These are phyloP conservation scores for Penicillium soppii DNA, from an alignment of 495 filamentous ascomycete genomes.

Conservation along the genomic window DNA sequence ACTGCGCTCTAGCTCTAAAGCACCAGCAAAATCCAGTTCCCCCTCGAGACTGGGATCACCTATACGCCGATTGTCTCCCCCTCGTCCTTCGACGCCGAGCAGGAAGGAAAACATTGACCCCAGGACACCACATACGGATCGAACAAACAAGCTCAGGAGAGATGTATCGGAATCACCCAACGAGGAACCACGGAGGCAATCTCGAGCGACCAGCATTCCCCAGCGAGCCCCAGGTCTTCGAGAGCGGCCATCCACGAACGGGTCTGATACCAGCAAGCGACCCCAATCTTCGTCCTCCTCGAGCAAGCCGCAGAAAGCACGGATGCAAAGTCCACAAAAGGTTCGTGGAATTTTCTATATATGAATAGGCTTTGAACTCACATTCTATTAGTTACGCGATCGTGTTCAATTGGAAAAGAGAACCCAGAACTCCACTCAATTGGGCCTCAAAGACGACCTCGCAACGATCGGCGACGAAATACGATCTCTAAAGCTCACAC, in stretches of 20 bases:
- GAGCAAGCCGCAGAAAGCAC: conserved; percentile 61
- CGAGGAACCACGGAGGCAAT: conserved; percentile 45
- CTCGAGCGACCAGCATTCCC: conserved; percentile 55
- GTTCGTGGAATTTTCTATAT: conserved; percentile 18
- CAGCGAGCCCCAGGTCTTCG: conserved; percentile 47
- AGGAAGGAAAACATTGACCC: conserved; percentile 57
- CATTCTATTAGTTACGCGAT: conserved; percentile 62
- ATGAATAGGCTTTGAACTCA: background rate
- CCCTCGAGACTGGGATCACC: conserved; percentile 35
- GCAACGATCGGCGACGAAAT: conserved; percentile 82
- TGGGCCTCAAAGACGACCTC: conserved; percentile 71
- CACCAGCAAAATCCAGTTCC: conserved; percentile 31
- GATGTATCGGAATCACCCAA: conserved; percentile 41
- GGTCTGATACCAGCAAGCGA: conserved; percentile 33
- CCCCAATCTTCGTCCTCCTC: conserved; percentile 34
- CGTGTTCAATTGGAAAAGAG: conserved; percentile 79
- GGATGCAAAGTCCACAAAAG: conserved; percentile 89
- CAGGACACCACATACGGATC: conserved; percentile 31
- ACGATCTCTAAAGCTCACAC: conserved; percentile 51
- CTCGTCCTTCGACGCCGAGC: conserved; percentile 48
- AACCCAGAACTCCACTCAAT: conserved; percentile 65
- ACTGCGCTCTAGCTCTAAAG: conserved; percentile 28
- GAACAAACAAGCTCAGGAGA: conserved; percentile 34
- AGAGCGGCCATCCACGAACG: conserved; percentile 51
- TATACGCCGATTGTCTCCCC: conserved; percentile 36